These are phyloP conservation scores for Isabelozyma pseudorhagii DNA, from an alignment of 805 yeast genomes.

Conservation along the genomic window DNA sequence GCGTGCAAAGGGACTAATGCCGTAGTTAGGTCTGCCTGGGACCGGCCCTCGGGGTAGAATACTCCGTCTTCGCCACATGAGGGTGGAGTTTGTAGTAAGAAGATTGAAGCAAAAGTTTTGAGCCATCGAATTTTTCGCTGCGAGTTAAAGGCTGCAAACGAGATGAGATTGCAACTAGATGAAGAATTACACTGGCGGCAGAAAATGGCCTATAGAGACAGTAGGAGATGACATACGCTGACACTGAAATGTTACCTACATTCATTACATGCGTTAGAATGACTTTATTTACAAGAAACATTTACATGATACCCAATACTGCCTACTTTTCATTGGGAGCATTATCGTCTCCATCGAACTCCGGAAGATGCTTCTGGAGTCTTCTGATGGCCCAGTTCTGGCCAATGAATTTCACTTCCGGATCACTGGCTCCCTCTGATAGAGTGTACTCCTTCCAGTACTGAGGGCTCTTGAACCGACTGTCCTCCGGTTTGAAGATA, in stretches of 20 bases:
- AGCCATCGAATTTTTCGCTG: neutral
- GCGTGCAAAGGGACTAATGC: neutral
- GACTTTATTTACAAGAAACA: too few species aligned
- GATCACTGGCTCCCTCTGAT: slow-evolving; percentile 65
- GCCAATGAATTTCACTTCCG: slow-evolving; percentile 70
- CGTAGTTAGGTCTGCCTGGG: neutral
- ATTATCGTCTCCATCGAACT: slow-evolving; percentile 15
- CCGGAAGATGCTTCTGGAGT: slow-evolving; percentile 52
- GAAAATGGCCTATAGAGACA: too few species aligned
- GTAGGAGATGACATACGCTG: too few species aligned
- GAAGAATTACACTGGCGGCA: too few species aligned
- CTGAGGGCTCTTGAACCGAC: slow-evolving; percentile 58
- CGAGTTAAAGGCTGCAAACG: neutral
- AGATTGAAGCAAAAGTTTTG: neutral
- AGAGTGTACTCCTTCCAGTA: slow-evolving; percentile 74
- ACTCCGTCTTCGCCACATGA: neutral
- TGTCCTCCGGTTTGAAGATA: slow-evolving; percentile 59
- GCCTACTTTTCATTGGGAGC: neutral
- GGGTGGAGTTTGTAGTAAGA: neutral
- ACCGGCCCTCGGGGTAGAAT: neutral
- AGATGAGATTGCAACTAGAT: too few species aligned
- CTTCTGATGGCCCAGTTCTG: slow-evolving; percentile 80
- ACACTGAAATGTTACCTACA: too few species aligned
- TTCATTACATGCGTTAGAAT: too few species aligned
- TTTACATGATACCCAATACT: too few species aligned